phyloP scores from a whole-genome alignment of 2,329 filamentous ascomycete species.

The Colletotrichum sp. region DNA sequence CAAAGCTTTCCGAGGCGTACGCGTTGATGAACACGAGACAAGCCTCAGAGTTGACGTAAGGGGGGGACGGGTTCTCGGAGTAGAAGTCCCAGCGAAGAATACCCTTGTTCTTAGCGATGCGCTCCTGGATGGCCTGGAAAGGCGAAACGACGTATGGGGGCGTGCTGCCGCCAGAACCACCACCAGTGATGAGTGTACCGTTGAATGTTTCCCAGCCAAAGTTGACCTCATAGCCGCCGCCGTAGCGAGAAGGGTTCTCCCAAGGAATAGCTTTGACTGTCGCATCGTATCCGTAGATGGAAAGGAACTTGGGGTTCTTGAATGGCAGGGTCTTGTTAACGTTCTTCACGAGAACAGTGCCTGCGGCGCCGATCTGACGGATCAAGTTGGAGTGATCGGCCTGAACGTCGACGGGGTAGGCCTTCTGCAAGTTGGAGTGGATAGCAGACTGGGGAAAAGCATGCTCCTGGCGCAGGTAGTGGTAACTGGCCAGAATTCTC shows the following conservation, averaged over 20 bases:
- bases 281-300: slow-evolving; percentile 71
- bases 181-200: slow-evolving; percentile 44
- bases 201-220: slow-evolving; percentile 44
- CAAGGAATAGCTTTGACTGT: slow-evolving; percentile 33
- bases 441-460: slow-evolving; percentile 54
- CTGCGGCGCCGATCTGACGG: slow-evolving; percentile 47
- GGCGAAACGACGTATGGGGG: slow-evolving; percentile 35
- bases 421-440: slow-evolving; percentile 60
- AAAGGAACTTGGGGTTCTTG: slow-evolving; percentile 53
- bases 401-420: slow-evolving; percentile 41
- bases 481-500: slow-evolving; percentile 62
- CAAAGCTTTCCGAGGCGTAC: slow-evolving; percentile 75
- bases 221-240: slow-evolving; percentile 45
- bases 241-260: slow-evolving; percentile 27
- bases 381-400: slow-evolving; percentile 3
- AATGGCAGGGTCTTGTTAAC: slow-evolving; percentile 66
- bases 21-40: slow-evolving; percentile 73
- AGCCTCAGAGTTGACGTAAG: slow-evolving; percentile 60
- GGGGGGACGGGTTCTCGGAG: slow-evolving; percentile 42
- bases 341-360: slow-evolving; percentile 82
- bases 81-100: slow-evolving; percentile 63
- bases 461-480: slow-evolving; percentile 54
- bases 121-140: slow-evolving; percentile 57
- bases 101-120: slow-evolving; percentile 53
- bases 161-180: slow-evolving; percentile 29